Percentiles rank a stretch among this genome's conserved stretches.
These are phyloP conservation scores for Lepidium africanum DNA, from an alignment of 345 rosid species.

Conservation along the genomic window DNA sequence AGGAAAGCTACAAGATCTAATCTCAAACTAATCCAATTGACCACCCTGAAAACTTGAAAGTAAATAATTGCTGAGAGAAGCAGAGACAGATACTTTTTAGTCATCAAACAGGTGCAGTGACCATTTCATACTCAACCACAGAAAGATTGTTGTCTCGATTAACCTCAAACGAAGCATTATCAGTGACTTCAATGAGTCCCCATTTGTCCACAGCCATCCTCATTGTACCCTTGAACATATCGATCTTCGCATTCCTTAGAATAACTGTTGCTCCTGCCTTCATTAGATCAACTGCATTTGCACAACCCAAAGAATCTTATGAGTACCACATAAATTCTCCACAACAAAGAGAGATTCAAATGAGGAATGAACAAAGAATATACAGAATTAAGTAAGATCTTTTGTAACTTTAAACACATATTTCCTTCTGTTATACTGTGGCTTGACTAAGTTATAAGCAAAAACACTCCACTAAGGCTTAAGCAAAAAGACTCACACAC, in stretches of 20 bases:
- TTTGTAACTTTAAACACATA: not conserved
- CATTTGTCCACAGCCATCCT: slow-evolving; percentile 49
- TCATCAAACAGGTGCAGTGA: slow-evolving; percentile 14
- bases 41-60: not conserved
- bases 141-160: slow-evolving; percentile 40
- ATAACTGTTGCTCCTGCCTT: slow-evolving; percentile 33
- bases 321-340: not conserved
- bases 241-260: slow-evolving; percentile 46
- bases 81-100: not conserved
- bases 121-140: slow-evolving; percentile 42
- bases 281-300: slow-evolving; percentile 35
- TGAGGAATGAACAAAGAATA: not conserved
- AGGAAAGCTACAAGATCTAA: not conserved
- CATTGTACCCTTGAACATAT: slow-evolving; percentile 43
- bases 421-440: not conserved
- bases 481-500: too few relatives aligned
- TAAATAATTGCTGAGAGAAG: not conserved
- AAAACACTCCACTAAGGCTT: too few relatives aligned
- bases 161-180: slow-evolving; percentile 32
- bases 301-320: not conserved
- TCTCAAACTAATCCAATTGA: not conserved
- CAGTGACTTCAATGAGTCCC: slow-evolving; percentile 41
- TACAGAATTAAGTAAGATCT: not conserved
- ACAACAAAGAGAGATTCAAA: not conserved
- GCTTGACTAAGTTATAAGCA: not conserved